Evolutionary conservation across 202 grass and related monocot species (phyloP).

Genomic region (Setaria italica): DNA sequence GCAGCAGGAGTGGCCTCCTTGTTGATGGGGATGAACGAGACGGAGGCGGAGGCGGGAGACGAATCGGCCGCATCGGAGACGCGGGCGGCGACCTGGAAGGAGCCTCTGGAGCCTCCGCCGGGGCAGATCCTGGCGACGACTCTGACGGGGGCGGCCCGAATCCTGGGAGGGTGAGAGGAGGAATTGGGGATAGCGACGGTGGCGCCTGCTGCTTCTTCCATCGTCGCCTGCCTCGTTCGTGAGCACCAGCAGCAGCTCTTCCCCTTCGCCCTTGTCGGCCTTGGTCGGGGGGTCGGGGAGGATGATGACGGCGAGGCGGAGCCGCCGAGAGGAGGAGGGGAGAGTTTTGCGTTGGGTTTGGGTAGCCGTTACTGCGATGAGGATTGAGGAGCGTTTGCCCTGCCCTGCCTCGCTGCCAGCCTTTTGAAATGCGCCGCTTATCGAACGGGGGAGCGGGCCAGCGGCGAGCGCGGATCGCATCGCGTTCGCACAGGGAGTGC

Average conservation of each 20-base stretch:
- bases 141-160: constrained; percentile 7
- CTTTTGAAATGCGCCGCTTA: not conserved
- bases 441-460: not conserved
- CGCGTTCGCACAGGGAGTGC: constrained; percentile 12
- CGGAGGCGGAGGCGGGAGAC: not conserved
- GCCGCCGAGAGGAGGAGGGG: not conserved
- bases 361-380: not conserved
- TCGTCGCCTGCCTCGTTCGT: not conserved
- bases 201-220: constrained; percentile 12
- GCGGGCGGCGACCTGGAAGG: not conserved
- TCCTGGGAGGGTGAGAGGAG: not conserved
- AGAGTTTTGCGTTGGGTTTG: not conserved
- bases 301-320: not conserved
- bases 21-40: constrained; percentile 10
- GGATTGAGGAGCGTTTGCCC: not conserved
- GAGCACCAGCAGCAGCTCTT: not conserved
- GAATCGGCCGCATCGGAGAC: not conserved
- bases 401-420: not conserved
- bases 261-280: not conserved
- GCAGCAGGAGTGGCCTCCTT: not conserved
- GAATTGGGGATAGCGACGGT: not conserved
- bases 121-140: constrained; percentile 48
- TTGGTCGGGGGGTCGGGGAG: not conserved
- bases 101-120: not conserved
- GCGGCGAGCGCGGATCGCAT: not conserved